phyloP scores from a whole-genome alignment of 768 basidiomycete genomes.

The Tremella yokohamensis region DNA sequence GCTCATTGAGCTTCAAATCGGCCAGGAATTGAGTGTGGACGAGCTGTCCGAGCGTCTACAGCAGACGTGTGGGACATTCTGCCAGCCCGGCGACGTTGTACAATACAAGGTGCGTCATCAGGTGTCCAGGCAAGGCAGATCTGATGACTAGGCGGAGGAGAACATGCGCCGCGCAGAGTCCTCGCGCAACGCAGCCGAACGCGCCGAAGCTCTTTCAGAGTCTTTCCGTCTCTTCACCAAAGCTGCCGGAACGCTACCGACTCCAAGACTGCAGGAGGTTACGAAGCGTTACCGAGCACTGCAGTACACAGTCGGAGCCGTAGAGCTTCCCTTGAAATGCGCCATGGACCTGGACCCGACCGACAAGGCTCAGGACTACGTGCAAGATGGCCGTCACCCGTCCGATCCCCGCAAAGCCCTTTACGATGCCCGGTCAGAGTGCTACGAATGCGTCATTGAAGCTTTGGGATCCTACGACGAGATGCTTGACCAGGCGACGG shows the following conservation, averaged over 20 bases:
- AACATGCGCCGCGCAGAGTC: slow-evolving; percentile 86
- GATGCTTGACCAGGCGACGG: slow-evolving; percentile 53
- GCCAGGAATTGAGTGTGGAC: slow-evolving; percentile 93
- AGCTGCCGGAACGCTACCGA: slow-evolving; percentile 76
- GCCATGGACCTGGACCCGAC: slow-evolving; percentile 74
- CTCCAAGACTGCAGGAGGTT: slow-evolving; percentile 79
- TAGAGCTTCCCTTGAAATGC: slow-evolving; percentile 79
- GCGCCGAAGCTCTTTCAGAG: slow-evolving; percentile 75
- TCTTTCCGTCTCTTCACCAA: slow-evolving; percentile 83
- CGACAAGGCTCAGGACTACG: slow-evolving; percentile 60
- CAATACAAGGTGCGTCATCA: slow-evolving; percentile 71
- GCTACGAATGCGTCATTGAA: slow-evolving; percentile 79
- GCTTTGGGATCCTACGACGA: slow-evolving; percentile 77
- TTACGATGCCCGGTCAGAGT: slow-evolving; percentile 64
- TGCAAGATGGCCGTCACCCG: slow-evolving; percentile 62
- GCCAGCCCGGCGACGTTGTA: slow-evolving; percentile 96
- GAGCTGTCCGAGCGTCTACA: slow-evolving; percentile 93
- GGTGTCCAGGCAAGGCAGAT: not conserved
- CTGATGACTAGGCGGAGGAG: slow-evolving; percentile 71
- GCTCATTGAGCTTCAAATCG: slow-evolving; percentile 96
- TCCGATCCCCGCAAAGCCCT: slow-evolving; percentile 62
- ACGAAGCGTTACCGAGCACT: slow-evolving; percentile 84
- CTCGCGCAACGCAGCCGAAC: slow-evolving; percentile 67
- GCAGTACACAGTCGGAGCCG: slow-evolving; percentile 73
- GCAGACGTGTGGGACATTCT: slow-evolving; percentile 92